Evolutionary conservation across 257 asterid species (phyloP), one percentile per base, ranked within the genome.

Genomic region (Solanum bulbocastanum): DNA sequence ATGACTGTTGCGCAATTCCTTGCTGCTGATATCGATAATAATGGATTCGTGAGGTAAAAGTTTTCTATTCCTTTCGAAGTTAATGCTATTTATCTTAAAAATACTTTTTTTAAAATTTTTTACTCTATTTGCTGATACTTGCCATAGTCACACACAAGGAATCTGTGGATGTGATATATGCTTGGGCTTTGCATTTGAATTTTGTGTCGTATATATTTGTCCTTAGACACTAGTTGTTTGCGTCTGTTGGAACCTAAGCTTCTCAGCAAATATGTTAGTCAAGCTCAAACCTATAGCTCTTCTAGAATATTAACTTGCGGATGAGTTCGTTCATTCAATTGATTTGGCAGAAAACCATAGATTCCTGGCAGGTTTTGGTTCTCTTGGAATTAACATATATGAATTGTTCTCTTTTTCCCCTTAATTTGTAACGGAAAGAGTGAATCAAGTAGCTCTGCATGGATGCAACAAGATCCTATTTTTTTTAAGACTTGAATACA

Each of bases 1-100:
- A 92, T 97, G 98, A 97, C 98, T n/a, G 98, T 97, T 37, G 93
- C 98, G 1, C 98, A 97, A 89, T 97, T 97, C 90, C 98, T 97
- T 86, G 99, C 98, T 58, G 99, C 99, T 3, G 98, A 97, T 78
- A 93, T 95, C 79, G 98, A 97, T 84, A 93, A 96, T 92, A 93
- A 96, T 88, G 99, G 98, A 52, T 97, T 93, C 81, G 97, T 96
- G 87, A 96, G 93, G 98, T 94, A 90, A 86, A 90, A 22, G 36
- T 71, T 75, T 83, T 84, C 83, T 86, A 25, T 87, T 87, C 15
- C 83, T n/a, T 40, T 22, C 35, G 71, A 65, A 71, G n/a, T 60
- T 66, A 85, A 65, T 44, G 15, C 85, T 81, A 49, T 46, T 81
- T 82, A 32, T 46, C 44, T 30, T 49, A 30, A 16, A 25, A 79